Evolutionary conservation across 192 early-diverging fungal genomes (phyloP).

Genomic region (Entophlyctis luteolus): DNA sequence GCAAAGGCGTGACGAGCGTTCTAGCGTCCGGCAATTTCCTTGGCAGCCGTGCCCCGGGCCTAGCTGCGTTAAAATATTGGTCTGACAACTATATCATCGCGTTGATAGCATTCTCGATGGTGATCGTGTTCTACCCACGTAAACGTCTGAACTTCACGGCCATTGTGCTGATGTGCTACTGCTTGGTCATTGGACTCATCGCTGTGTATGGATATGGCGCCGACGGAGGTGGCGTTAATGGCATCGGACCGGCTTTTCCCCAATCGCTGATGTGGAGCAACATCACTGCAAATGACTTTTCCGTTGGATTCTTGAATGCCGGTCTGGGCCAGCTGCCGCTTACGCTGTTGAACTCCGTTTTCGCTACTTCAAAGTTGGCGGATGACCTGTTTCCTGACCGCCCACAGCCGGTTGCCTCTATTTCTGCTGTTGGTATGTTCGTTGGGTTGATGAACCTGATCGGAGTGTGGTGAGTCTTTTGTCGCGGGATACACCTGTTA

Average conservation of each 20-base stretch:
- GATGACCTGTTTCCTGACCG: slow-evolving; percentile 78
- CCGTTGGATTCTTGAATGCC: slow-evolving; percentile 70
- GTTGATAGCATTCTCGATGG: not conserved
- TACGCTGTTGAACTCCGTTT: slow-evolving; percentile 78
- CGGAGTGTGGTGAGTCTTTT: slow-evolving; percentile 68
- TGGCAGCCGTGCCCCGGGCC: slow-evolving; percentile 27
- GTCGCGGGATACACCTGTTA: slow-evolving; percentile 17
- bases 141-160: slow-evolving; percentile 20
- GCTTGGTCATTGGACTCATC: slow-evolving; percentile 2
- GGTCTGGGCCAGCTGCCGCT: slow-evolving; percentile 84
- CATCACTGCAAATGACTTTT: slow-evolving; percentile 56
- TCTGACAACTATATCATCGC: slow-evolving; percentile 59
- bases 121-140: not conserved
- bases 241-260: slow-evolving; percentile 8
- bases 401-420: slow-evolving; percentile 21
- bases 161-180: slow-evolving; percentile 8
- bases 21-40: slow-evolving; percentile 45
- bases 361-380: slow-evolving; percentile 70
- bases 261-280: slow-evolving; percentile 5
- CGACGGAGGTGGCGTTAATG: not conserved
- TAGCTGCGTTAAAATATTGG: slow-evolving; percentile 39
- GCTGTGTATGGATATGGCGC: not conserved
- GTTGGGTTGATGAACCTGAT: slow-evolving; percentile 80
- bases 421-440: slow-evolving; percentile 47
- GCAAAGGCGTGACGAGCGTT: slow-evolving; percentile 34